Evolutionary conservation across 2,329 filamentous ascomycete species (phyloP).

Genomic region (Colletotrichum godetiae): DNA sequence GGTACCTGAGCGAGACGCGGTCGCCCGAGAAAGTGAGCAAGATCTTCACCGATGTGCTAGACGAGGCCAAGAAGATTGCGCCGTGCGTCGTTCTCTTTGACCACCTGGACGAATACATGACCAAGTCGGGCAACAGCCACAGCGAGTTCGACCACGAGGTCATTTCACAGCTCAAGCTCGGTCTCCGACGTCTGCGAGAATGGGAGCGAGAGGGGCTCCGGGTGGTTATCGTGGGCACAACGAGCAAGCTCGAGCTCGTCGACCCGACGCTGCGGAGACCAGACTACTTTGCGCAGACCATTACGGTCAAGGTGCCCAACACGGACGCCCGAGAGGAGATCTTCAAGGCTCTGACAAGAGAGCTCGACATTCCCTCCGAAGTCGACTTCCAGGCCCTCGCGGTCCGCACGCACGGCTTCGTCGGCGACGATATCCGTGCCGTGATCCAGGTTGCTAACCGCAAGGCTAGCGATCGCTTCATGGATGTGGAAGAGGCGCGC

Average conservation of each 20-base stretch:
- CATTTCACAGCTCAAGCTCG: constrained; percentile 83
- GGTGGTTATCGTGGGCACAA: constrained; percentile 91
- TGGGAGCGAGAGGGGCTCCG: constrained; percentile 77
- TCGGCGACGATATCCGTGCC: constrained; percentile 86
- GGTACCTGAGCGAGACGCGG: constrained; percentile 47
- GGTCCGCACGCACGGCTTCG: constrained; percentile 89
- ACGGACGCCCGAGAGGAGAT: constrained; percentile 83
- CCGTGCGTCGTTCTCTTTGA: constrained; percentile 94
- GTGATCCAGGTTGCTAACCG: constrained; percentile 61
- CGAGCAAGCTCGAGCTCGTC: constrained; percentile 87
- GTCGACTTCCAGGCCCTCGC: constrained; percentile 81
- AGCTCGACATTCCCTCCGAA: constrained; percentile 72
- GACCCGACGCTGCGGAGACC: constrained; percentile 81
- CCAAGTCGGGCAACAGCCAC: constrained; percentile 84
- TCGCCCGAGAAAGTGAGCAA: constrained; percentile 51
- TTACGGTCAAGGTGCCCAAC: constrained; percentile 89
- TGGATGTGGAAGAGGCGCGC: constrained; percentile 43
- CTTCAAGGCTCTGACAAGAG: constrained; percentile 76
- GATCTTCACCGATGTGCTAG: constrained; percentile 57
- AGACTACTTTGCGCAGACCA: constrained; percentile 83
- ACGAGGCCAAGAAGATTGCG: constrained; percentile 86
- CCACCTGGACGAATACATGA: constrained; percentile 86
- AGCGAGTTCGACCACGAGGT: constrained; percentile 92
- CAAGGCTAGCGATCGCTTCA: constrained; percentile 47
- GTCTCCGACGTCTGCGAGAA: constrained; percentile 84